Evolutionary conservation across 1,139 yeast species (phyloP), one percentile per base, ranked within the genome.

Genomic region (Sugiyamaella pinicola): DNA sequence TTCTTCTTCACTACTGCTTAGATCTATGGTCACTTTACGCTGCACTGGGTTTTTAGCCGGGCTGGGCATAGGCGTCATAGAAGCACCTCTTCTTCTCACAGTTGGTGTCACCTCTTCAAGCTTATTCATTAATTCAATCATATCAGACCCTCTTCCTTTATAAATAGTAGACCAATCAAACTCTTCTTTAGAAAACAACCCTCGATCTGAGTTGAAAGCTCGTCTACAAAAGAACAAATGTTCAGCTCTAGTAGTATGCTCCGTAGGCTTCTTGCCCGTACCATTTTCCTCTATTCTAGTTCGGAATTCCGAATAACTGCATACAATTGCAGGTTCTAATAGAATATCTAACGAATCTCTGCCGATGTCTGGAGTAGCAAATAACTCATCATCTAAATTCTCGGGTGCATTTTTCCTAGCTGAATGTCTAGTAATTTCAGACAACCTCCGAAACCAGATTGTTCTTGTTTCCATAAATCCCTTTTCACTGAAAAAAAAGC

Each of bases 361-460:
- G 24, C 57, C 61, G 9, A 44, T 49, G 28, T 63, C 63, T 17
- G 48, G 53, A 1, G 66, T 58, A 18, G 59, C 50, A 43, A 57
- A 59, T 6, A 62, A 31, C 40, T 63, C 66, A 10, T 50, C 33
- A 34, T 37, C 46, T 12, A 38, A 39, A 19, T 31, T 33, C 37
- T 35, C 28, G 3, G 48, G 47, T 26, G 54, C 52, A 17, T 26
- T 28, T 18, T 49, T 45, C 29, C 47, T 28, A 3, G 42, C 47
- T 8, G 52, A 42, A 7, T 58, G 57, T 28, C 58, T 46, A 4
- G 55, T 49, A 31, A 47, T 47, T 22, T 52, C 55, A 6, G 26
- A 17, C n/a, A 48, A n/a, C 21, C 55, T 33, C 18, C 49, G 24
- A 37, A 63, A 59, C 65, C 66, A 63, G 21, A 55, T 26, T 9